Evolutionary conservation across 1,284 basidiomycete species (phyloP).

Genomic region (Coniophora puteana): DNA sequence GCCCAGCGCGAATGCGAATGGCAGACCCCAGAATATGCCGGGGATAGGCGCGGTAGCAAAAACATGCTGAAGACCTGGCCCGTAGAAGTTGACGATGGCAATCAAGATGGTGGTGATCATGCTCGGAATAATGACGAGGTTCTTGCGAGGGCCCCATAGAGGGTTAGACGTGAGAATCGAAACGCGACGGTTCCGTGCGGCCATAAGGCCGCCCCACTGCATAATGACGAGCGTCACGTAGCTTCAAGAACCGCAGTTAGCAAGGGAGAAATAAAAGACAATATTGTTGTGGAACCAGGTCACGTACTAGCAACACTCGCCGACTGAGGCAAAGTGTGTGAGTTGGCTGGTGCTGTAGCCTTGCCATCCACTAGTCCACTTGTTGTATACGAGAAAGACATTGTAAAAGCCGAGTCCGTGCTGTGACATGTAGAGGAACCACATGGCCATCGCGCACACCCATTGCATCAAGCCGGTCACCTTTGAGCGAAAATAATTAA

Average conservation of each 20-base stretch:
- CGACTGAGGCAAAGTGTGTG: slow-evolving; percentile 18
- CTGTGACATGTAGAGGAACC: slow-evolving; percentile 26
- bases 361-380: slow-evolving; percentile 23
- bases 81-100: slow-evolving; percentile 31
- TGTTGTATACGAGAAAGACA: slow-evolving; percentile 32
- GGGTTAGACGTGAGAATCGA: slow-evolving; percentile 43
- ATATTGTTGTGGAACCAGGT: too few species aligned
- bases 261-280: slow-evolving; percentile 10
- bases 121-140: slow-evolving; percentile 25
- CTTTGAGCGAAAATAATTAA: slow-evolving; percentile 11
- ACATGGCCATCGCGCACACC: slow-evolving; percentile 30
- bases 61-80: slow-evolving; percentile 27
- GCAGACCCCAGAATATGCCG: slow-evolving; percentile 33
- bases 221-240: slow-evolving; percentile 66
- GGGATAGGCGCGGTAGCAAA: slow-evolving; percentile 31
- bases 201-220: slow-evolving; percentile 61
- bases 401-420: slow-evolving; percentile 24
- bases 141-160: slow-evolving; percentile 24
- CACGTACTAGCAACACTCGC: slow-evolving; percentile 15
- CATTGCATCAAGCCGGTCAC: slow-evolving; percentile 37
- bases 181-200: slow-evolving; percentile 46
- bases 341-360: slow-evolving; percentile 19
- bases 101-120: slow-evolving; percentile 28
- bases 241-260: slow-evolving; percentile 13
- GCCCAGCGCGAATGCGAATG: slow-evolving; percentile 27